phyloP scores from a whole-genome alignment of 2,329 filamentous ascomycete genomes.

The Penicillium vulpinum region DNA sequence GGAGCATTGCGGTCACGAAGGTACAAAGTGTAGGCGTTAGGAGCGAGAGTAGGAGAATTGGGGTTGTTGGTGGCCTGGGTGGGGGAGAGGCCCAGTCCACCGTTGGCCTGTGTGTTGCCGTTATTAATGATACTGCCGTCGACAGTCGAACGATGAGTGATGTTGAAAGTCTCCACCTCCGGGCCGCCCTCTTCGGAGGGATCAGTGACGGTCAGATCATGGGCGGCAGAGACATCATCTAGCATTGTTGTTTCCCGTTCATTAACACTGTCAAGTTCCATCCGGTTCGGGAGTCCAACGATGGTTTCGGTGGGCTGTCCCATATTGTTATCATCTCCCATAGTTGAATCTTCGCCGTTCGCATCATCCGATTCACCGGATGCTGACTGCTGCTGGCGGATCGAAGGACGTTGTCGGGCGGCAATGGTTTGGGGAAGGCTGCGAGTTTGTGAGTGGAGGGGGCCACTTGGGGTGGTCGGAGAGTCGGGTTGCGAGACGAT shows the following conservation, averaged over 20 bases:
- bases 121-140: conserved; percentile 78
- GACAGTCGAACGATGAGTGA: conserved; percentile 79
- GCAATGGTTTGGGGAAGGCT: conserved; percentile 54
- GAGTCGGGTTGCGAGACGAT: conserved; percentile 88
- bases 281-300: conserved; percentile 74
- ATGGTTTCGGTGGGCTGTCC: conserved; percentile 64
- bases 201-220: conserved; percentile 74
- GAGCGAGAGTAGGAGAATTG: conserved; percentile 70
- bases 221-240: conserved; percentile 65
- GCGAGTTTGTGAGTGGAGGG: conserved; percentile 59
- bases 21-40: conserved; percentile 74
- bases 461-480: conserved; percentile 77
- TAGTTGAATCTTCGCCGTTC: conserved; percentile 77
- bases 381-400: conserved; percentile 81
- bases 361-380: conserved; percentile 87
- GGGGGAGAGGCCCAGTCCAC: conserved; percentile 71
- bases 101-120: conserved; percentile 65
- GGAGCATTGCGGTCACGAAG: conserved; percentile 73
- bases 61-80: conserved; percentile 62
- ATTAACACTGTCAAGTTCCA: conserved; percentile 85
- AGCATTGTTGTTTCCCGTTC: conserved; percentile 73
- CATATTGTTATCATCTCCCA: conserved; percentile 62
- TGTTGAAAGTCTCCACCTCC: conserved; percentile 88
- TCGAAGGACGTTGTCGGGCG: conserved; percentile 74
- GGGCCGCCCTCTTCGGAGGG: conserved; percentile 71